Percentiles rank a stretch among this genome's conserved stretches.
Evolutionary conservation across 1,139 yeast genomes (phyloP).

Genomic region (Candida gigantensis): DNA sequence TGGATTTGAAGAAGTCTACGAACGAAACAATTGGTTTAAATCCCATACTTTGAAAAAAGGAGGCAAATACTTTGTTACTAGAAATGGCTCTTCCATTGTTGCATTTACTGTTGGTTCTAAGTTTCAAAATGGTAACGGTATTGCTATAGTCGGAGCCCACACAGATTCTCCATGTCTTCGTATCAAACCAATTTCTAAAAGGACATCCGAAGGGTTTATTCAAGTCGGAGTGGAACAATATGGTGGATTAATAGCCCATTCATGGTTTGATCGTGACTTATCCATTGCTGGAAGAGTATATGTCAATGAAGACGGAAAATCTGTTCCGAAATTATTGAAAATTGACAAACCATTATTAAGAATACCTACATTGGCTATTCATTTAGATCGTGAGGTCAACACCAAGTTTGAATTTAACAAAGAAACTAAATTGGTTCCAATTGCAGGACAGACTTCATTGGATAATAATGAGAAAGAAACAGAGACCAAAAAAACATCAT

Average conservation of each 20-base stretch:
- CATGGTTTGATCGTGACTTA: constrained; percentile 93
- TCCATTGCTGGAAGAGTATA: constrained; percentile 91
- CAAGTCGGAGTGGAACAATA: constrained; percentile 94
- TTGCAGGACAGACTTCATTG: constrained; percentile 66
- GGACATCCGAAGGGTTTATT: constrained; percentile 70
- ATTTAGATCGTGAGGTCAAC: constrained; percentile 76
- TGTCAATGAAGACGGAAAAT: constrained; percentile 51
- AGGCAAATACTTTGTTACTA: constrained; percentile 75
- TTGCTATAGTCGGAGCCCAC: constrained; percentile 90
- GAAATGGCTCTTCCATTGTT: constrained; percentile 85
- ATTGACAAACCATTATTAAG: constrained; percentile 82
- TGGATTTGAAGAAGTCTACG: constrained; percentile 77
- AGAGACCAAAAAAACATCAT: constrained; percentile 24
- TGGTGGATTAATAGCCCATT: constrained; percentile 93
- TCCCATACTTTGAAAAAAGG: constrained; percentile 43
- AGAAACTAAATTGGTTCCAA: constrained; percentile 84
- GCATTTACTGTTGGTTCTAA: constrained; percentile 81
- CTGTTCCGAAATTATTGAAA: constrained; percentile 69
- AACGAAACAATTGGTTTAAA: constrained; percentile 65
- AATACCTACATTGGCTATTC: constrained; percentile 94
- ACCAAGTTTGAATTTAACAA: constrained; percentile 84
- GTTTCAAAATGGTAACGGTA: constrained; percentile 79
- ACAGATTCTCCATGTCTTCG: constrained; percentile 94
- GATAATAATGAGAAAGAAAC: constrained; percentile 29
- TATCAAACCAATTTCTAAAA: constrained; percentile 86